phyloP scores from a whole-genome alignment of 2,329 filamentous ascomycete species.

The Fusarium phyllophilum region DNA sequence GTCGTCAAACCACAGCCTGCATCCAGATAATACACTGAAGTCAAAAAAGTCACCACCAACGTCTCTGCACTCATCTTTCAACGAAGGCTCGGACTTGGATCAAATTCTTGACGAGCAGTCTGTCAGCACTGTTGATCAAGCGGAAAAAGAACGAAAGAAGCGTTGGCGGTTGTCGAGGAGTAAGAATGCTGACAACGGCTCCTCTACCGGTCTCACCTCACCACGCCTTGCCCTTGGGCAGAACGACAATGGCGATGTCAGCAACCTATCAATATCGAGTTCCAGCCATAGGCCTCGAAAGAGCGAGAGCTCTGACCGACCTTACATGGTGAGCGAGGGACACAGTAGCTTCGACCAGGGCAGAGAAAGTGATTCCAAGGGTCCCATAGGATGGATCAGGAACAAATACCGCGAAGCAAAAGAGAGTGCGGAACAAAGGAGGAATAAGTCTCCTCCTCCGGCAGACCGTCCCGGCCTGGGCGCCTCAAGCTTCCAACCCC shows the following conservation, averaged over 20 bases:
- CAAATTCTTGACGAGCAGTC: conserved; percentile 68
- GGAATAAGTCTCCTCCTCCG: conserved; percentile 67
- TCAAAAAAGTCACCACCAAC: conserved; percentile 78
- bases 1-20: conserved; percentile 53
- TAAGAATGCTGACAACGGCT: conserved; percentile 65
- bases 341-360: conserved; percentile 52
- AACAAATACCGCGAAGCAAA: conserved; percentile 70
- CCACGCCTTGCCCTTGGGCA: conserved; percentile 64
- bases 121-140: conserved; percentile 51
- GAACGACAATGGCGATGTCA: conserved; percentile 72
- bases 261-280: conserved; percentile 75
- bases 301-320: conserved; percentile 62
- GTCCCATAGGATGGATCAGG: conserved; percentile 67
- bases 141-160: conserved; percentile 75
- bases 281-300: conserved; percentile 60
- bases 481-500: conserved; percentile 46
- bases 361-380: conserved; percentile 59
- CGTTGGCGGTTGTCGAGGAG: conserved; percentile 77
- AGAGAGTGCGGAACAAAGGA: conserved; percentile 64
- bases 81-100: conserved; percentile 85
- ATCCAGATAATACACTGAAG: conserved; percentile 63
- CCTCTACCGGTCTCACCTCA: conserved; percentile 55
- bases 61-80: conserved; percentile 80
- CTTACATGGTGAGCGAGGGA: conserved; percentile 53
- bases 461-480: conserved; percentile 46